Base-by-base conservation (phyloP, 164 flowering plant species). In the Stephania japonica region DNA sequence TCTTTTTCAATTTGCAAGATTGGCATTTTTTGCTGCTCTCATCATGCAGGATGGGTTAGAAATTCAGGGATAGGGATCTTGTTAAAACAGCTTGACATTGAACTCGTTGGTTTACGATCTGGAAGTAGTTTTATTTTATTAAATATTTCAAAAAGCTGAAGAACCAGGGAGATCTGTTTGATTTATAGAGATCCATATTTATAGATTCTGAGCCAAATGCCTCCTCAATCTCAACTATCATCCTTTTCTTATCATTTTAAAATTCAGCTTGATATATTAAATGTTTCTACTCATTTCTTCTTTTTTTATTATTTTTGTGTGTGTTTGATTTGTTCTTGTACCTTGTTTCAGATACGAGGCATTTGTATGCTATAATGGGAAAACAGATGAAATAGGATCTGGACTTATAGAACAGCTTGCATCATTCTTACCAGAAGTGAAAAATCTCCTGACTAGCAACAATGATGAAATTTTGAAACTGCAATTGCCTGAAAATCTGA, bases 311-410 rank as follows among this genome's bases (percentile, higher is more conserved):
- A 27, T 69, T 12, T 63, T 4, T 75, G 18, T 38, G 18, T 49
- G 18, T 49, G 38, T 32, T 47, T 47, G 3, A 9, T 47, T 47
- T 56, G n/a, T n/a, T n/a, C n/a, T n/a, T n/a, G n/a, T 56, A 56
- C 62, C 16, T 19, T 43, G 24, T 23, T 43, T 73, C 72, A 94
- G 98, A 83, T 94, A 87, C 73, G 91, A 87, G 74, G 91, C 88
- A 73, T 84, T 71, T 78, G 75, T 83, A 56, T 84, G 79, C 75
- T 43, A 77, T 50, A 73, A 71, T 53, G 75, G 82, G 66, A 78
- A 78, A 75, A 82, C 68, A 42, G 98, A 90, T 76, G 84, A 73
- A 75, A 69, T 88, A 14, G 83, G 82, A 43, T 83, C 79, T 78
- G 97, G 96, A 47, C 68, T 72, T 81, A 76, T 94, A 75, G 89